Conservation (phyloP, 2,329 filamentous ascomycete genomes). For the Venturia pyrina region DNA sequence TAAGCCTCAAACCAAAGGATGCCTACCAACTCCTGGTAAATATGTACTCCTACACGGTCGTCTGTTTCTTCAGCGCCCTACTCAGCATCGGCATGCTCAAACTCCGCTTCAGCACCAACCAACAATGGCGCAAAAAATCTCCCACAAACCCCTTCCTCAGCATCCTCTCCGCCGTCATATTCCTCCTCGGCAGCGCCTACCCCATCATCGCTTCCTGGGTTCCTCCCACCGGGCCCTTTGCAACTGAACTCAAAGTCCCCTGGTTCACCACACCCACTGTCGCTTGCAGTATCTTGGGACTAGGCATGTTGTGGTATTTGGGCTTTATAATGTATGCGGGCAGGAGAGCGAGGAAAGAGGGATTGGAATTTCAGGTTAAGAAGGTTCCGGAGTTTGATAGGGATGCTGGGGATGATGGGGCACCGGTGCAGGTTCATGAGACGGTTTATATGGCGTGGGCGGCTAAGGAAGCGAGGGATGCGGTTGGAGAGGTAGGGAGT, state of each 20-base stretch:
- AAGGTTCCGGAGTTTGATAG: constrained; percentile 10
- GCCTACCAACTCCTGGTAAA: constrained; percentile 25
- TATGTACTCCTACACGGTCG: constrained; percentile 28
- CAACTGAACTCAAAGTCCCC: background rate
- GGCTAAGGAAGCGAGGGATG: constrained; percentile 2
- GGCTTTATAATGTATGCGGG: background rate
- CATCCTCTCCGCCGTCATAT: constrained; percentile 1
- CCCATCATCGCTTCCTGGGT: constrained; percentile 7
- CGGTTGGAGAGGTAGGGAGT: background rate
- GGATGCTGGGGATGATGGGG: background rate
- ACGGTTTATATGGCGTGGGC: constrained; percentile 9
- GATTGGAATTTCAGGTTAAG: constrained; percentile 3
- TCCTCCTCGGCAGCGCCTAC: background rate
- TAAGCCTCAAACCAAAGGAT: constrained; percentile 16
- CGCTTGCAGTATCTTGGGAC: background rate
- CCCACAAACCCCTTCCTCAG: constrained; percentile 9
- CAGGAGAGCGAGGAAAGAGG: background rate
- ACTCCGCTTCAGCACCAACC: background rate
- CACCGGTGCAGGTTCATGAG: constrained; percentile 10
- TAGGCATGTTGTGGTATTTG: background rate
- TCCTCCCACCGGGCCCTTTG: background rate
- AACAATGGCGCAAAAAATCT: constrained; percentile 7
- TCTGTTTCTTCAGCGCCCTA: background rate
- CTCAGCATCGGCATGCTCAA: constrained; percentile 5
- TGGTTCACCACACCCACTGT: background rate